A percentile compares a stretch with the other conserved stretches of the same genome.
phyloP scores from a whole-genome alignment of 2,329 filamentous ascomycete species.

The Trichoderma sp. region DNA sequence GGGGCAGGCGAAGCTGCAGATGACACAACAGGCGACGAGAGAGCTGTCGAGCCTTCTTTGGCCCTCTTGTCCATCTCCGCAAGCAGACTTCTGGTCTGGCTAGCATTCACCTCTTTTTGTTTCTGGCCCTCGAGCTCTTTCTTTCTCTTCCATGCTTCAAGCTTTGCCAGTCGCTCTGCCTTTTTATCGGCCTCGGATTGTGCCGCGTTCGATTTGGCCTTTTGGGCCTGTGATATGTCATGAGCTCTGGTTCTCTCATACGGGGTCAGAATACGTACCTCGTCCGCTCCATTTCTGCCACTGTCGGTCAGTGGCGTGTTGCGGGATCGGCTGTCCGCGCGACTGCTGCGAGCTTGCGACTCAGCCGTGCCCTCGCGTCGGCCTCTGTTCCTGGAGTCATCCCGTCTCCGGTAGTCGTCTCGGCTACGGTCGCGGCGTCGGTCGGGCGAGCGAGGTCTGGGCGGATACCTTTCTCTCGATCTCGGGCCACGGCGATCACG shows the following conservation, averaged over 20 bases:
- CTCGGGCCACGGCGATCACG: slow-evolving; percentile 62
- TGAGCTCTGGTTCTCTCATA: slow-evolving; percentile 32
- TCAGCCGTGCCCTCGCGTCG: slow-evolving; percentile 73
- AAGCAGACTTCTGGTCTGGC: slow-evolving; percentile 66
- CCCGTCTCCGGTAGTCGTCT: slow-evolving; percentile 71
- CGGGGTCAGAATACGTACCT: slow-evolving; percentile 38
- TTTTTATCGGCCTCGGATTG: slow-evolving; percentile 73
- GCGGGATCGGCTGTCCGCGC: slow-evolving; percentile 62
- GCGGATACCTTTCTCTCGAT: slow-evolving; percentile 62
- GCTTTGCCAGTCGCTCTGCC: slow-evolving; percentile 75
- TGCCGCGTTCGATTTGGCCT: slow-evolving; percentile 48
- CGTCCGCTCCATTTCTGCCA: slow-evolving; percentile 53
- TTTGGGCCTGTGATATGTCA: slow-evolving; percentile 52
- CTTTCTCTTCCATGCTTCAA: slow-evolving; percentile 92
- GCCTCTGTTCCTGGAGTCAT: slow-evolving; percentile 66
- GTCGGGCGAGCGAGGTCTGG: slow-evolving; percentile 61
- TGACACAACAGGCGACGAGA: slow-evolving; percentile 54
- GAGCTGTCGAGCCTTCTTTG: slow-evolving; percentile 48
- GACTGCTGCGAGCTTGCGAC: slow-evolving; percentile 66
- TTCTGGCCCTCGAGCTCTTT: slow-evolving; percentile 75
- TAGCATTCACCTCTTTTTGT: slow-evolving; percentile 67
- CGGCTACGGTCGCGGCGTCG: slow-evolving; percentile 64
- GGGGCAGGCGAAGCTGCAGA: slow-evolving; percentile 55
- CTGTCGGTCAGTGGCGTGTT: slow-evolving; percentile 55
- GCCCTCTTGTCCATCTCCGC: slow-evolving; percentile 75